Evolutionary conservation across 305 asterid genomes (phyloP).

Genomic region (Fraxinus nigra): DNA sequence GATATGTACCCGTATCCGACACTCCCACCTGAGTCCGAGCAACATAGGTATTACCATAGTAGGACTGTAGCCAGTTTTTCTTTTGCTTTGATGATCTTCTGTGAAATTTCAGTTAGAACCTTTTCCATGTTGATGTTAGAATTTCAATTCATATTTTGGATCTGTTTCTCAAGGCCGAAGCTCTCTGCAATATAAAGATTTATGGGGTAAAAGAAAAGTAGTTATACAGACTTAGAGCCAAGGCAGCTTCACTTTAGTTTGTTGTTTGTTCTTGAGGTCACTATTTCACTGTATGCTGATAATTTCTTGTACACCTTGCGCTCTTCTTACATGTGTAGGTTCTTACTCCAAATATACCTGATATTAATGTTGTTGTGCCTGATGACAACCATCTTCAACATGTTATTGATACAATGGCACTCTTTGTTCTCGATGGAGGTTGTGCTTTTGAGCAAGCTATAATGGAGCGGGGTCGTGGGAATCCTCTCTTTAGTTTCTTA

Average conservation of each 20-base stretch:
- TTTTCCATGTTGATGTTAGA: background rate
- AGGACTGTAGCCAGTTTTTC: background rate
- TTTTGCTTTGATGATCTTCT: background rate
- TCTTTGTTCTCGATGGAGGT: constrained; percentile 95
- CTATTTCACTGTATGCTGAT: constrained; percentile 1
- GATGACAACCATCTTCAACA: constrained; percentile 81
- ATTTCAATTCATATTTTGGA: background rate
- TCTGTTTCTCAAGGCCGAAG: background rate
- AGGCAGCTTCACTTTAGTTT: constrained; percentile 6
- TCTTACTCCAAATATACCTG: constrained; percentile 94
- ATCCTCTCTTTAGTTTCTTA: constrained; percentile 71
- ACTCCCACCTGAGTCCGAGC: too few relatives aligned
- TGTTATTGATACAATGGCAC: constrained; percentile 90
- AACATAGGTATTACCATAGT: background rate
- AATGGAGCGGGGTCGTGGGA: constrained; percentile 96
- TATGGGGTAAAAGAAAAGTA: background rate
- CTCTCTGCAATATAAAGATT: background rate
- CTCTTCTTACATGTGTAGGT: constrained; percentile 51
- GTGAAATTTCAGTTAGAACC: background rate
- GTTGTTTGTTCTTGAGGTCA: background rate
- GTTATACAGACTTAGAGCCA: background rate
- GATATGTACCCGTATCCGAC: too few relatives aligned
- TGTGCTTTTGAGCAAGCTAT: constrained; percentile 98
- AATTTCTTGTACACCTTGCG: constrained; percentile 12
- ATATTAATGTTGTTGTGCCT: constrained; percentile 71